Evolutionary conservation across 345 rosid genomes (phyloP).

Genomic region (Psidium guajava): DNA sequence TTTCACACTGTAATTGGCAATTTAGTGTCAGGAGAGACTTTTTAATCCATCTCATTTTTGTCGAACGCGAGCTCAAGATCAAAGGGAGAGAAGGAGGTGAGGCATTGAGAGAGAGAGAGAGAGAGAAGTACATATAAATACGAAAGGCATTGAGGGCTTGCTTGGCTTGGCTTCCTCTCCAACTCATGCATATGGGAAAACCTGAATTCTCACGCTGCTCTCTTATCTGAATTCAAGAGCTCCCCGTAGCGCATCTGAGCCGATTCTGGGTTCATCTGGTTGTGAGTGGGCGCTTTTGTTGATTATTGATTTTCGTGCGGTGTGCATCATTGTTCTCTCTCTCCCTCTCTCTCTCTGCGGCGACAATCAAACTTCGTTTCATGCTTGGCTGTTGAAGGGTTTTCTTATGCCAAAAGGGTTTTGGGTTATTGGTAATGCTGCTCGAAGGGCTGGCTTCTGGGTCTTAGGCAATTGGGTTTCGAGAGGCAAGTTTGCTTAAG

Average conservation of each 20-base stretch:
- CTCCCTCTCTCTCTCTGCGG: neutral
- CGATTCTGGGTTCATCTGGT: neutral
- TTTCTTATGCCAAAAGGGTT: neutral
- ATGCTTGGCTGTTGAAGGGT: neutral
- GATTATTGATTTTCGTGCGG: neutral
- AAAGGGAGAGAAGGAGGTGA: neutral
- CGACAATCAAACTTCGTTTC: neutral
- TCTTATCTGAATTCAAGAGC: neutral
- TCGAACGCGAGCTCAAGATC: neutral
- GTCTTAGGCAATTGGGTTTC: neutral
- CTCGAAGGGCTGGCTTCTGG: neutral
- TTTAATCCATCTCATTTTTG: neutral
- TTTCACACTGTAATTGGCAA: neutral
- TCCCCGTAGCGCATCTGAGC: neutral
- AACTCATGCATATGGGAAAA: neutral
- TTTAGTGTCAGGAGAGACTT: neutral
- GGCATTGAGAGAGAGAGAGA: neutral
- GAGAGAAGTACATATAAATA: neutral
- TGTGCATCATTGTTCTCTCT: neutral
- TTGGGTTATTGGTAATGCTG: neutral
- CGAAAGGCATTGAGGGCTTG: neutral
- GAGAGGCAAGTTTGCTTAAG: neutral
- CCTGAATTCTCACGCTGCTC: neutral
- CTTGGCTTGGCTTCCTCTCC: neutral
- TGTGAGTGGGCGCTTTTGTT: neutral